Evolutionary conservation across 2,329 filamentous ascomycete genomes (phyloP).

Genomic region (Verticillium dahliae): DNA sequence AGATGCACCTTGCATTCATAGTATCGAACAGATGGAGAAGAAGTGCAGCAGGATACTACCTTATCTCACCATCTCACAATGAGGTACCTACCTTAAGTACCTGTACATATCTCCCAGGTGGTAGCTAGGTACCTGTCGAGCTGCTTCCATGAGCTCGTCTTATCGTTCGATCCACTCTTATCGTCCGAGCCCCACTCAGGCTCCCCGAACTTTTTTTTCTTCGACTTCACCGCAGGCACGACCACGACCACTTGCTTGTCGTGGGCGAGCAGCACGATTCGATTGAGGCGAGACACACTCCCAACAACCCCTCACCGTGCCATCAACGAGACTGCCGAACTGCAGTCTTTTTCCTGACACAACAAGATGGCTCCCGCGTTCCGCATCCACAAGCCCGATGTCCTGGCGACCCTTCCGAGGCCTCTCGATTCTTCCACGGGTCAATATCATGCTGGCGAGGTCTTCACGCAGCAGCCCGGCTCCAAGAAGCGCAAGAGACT

Average conservation of each 20-base stretch:
- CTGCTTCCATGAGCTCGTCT: not conserved
- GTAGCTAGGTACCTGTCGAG: too few species aligned
- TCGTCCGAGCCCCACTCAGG: not conserved
- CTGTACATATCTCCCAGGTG: too few species aligned
- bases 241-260: not conserved
- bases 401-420: constrained; percentile 52
- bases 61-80: too few species aligned
- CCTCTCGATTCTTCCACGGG: constrained; percentile 43
- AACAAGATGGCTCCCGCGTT: constrained; percentile 50
- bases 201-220: constrained; percentile 11
- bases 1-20: too few species aligned
- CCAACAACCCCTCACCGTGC: not conserved
- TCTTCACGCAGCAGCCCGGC: constrained; percentile 51
- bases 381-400: constrained; percentile 58
- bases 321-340: not conserved
- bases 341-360: not conserved
- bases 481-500: constrained; percentile 57
- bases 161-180: not conserved
- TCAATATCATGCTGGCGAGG: constrained; percentile 52
- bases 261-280: not conserved
- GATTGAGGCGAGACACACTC: not conserved
- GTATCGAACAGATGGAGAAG: too few species aligned
- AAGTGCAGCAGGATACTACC: too few species aligned
- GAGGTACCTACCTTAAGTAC: too few species aligned
- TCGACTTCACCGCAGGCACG: constrained; percentile 3